These are phyloP conservation scores for Nakazawaea populi DNA, from an alignment of 805 yeast species.

Conservation along the genomic window DNA sequence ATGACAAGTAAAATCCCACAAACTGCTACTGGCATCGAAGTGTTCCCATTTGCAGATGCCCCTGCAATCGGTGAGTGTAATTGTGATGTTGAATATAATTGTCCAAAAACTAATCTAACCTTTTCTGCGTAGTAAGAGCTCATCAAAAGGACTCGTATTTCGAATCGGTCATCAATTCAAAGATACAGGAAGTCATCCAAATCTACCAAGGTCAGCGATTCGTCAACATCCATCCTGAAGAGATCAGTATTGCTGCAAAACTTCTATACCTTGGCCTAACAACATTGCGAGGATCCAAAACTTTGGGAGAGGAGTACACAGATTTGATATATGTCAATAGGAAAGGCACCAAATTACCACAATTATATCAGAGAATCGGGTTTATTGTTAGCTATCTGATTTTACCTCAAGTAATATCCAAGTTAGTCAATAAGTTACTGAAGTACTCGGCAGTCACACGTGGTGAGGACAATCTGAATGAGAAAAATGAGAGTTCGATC, in stretches of 20 bases:
- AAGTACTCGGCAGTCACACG: conserved; percentile 9
- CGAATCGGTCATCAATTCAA: conserved; percentile 45
- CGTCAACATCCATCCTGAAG: conserved; percentile 56
- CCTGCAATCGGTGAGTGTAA: conserved; percentile 67
- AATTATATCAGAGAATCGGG: conserved; percentile 38
- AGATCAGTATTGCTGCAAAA: conserved; percentile 52
- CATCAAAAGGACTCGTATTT: conserved; percentile 85
- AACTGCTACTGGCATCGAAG: not conserved
- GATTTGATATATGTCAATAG: conserved; percentile 64
- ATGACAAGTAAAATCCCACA: not conserved
- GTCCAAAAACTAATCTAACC: too few species aligned
- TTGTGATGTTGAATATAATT: not conserved
- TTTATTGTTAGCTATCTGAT: conserved; percentile 58
- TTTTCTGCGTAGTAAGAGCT: conserved; percentile 53
- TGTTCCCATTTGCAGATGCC: conserved; percentile 72
- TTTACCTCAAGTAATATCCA: conserved; percentile 48
- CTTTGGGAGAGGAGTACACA: conserved; percentile 93
- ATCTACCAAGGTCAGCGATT: conserved; percentile 57
- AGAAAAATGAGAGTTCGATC: conserved; percentile 12
- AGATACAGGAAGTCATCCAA: conserved; percentile 52
- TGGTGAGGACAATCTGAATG: conserved; percentile 14
- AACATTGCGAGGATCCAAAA: conserved; percentile 68
- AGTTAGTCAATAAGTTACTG: conserved; percentile 12
- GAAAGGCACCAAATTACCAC: conserved; percentile 45
- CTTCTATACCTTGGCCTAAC: conserved; percentile 67